These are phyloP conservation scores for Akanthomyces muscarius DNA, from an alignment of 2,329 filamentous ascomycete species.

Conservation along the genomic window DNA sequence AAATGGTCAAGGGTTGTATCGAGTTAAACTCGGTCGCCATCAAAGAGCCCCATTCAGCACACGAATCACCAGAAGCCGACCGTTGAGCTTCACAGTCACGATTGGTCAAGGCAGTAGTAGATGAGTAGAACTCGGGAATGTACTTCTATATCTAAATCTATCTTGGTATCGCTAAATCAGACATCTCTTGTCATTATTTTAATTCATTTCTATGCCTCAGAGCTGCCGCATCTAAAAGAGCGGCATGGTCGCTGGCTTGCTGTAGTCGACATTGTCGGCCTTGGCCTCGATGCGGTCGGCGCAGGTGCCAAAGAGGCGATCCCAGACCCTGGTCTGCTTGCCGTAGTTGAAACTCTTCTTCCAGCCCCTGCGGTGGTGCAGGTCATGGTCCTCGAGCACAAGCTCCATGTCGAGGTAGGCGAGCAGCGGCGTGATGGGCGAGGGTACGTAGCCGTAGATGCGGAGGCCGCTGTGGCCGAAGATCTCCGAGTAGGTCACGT, in stretches of 20 bases:
- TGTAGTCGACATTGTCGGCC: conserved; percentile 11
- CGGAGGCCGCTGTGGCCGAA: conserved; percentile 39
- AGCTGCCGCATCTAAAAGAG: not conserved
- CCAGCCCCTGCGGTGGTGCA: conserved; percentile 38
- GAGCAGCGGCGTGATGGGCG: conserved; percentile 33
- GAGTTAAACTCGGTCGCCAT: too few species aligned
- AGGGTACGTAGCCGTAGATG: conserved; percentile 32
- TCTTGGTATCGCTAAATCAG: conserved; percentile 10
- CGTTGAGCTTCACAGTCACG: too few species aligned
- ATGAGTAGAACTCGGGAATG: too few species aligned
- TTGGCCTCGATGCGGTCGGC: conserved; percentile 13
- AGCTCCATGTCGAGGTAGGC: conserved; percentile 32
- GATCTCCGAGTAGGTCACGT: conserved; percentile 38
- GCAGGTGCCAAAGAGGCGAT: conserved; percentile 15
- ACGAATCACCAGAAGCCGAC: too few species aligned
- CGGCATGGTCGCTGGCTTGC: not conserved
- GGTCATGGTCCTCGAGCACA: conserved; percentile 40
- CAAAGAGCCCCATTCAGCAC: too few species aligned
- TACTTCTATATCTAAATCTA: conserved; percentile 6
- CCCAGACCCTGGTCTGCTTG: conserved; percentile 17
- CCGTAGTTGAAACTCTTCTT: conserved; percentile 18
- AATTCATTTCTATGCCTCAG: not conserved
- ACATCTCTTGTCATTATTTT: not conserved
- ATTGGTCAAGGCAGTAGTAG: too few species aligned
- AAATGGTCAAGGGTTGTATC: too few species aligned